These are phyloP conservation scores for Malus sylvestris DNA, from an alignment of 306 rosid species.

Conservation along the genomic window DNA sequence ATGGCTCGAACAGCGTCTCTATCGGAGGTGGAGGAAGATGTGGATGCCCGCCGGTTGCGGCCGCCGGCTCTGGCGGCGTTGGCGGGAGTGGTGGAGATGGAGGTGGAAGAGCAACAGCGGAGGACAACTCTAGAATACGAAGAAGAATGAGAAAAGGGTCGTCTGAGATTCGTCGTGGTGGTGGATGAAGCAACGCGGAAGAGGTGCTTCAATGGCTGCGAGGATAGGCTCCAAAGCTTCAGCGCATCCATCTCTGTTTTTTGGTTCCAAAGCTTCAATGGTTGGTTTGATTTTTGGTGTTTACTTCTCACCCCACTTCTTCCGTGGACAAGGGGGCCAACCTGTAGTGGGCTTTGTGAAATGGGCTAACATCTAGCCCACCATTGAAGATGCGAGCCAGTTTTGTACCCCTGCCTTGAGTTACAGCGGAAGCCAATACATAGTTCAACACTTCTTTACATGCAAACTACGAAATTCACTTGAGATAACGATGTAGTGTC, in stretches of 20 bases:
- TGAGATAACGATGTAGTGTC: no score
- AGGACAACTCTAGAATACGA: constrained; percentile 27
- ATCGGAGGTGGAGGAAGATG: constrained; percentile 58
- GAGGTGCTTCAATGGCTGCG: constrained; percentile 54
- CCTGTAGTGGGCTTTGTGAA: background rate
- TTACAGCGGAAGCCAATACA: background rate
- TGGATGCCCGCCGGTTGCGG: constrained; percentile 56
- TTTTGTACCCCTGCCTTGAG: background rate
- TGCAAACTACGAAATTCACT: no score
- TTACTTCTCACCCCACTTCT: background rate
- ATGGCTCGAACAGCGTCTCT: constrained; percentile 79
- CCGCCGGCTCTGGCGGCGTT: constrained; percentile 28
- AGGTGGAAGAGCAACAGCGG: constrained; percentile 49
- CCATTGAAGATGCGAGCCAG: background rate
- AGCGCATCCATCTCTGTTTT: constrained; percentile 40
- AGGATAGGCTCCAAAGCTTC: constrained; percentile 36
- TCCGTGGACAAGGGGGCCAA: background rate
- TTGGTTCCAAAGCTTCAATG: background rate
- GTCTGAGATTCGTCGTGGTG: constrained; percentile 8
- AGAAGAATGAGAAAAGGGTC: background rate
- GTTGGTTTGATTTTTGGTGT: background rate
- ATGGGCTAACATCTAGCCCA: background rate
- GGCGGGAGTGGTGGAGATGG: constrained; percentile 22
- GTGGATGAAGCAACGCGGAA: constrained; percentile 25
- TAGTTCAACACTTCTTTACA: no score